Evolutionary conservation across 2,329 filamentous ascomycete genomes (phyloP), one percentile per base, ranked within the genome.

Genomic region (Penicillium sclerotiorum): DNA sequence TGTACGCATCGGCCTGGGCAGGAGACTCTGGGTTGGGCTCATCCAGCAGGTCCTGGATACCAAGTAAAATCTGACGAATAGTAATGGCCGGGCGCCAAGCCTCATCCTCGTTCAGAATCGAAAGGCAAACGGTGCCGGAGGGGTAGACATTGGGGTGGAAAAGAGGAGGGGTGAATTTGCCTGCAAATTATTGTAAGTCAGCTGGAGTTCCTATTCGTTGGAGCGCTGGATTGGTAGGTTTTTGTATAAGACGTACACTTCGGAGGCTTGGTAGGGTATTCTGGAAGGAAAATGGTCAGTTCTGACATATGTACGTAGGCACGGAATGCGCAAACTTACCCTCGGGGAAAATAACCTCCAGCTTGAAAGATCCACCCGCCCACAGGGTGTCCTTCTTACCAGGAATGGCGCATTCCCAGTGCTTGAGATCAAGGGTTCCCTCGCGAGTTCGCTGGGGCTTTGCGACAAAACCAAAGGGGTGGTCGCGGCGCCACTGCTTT

Each of bases 101-200:
- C 71, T 99, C 94, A 64, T 99, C 94, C 72, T 99, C 95, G 75
- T 97, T 99, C 59, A 99, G 77, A 60, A 99, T 99, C 22, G 90
- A 96, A 18, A 99, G 82, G 69, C 94, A 99, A 55, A 99, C 94
- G 40, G 94, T 99, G 60, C 94, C 95, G 1, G 93, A 97, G 0
- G 94, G 94, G 70, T 99, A 99, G 60, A 99, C 94, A 71, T 99
- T 99, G 0, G 94, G 94, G 68, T 99, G 94, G 77, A 99, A 99
- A 33, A 99, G 84, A 18, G 94, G 93, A 11, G 94, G 94, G 0
- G 87, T 84, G 68, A 99, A 99, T 82, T 96, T 96, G 85, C 92
- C 92, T 96, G 61, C 38, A 53, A 13, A 17, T 38, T n/a, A 32
- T 11, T 40, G 27, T 27, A 17, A 7, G 33, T 54, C 5, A 49